A percentile compares a stretch with the other conserved stretches of the same genome.
phyloP scores from a whole-genome alignment of 2,329 filamentous ascomycete genomes.

The Calonectria henricotiae region DNA sequence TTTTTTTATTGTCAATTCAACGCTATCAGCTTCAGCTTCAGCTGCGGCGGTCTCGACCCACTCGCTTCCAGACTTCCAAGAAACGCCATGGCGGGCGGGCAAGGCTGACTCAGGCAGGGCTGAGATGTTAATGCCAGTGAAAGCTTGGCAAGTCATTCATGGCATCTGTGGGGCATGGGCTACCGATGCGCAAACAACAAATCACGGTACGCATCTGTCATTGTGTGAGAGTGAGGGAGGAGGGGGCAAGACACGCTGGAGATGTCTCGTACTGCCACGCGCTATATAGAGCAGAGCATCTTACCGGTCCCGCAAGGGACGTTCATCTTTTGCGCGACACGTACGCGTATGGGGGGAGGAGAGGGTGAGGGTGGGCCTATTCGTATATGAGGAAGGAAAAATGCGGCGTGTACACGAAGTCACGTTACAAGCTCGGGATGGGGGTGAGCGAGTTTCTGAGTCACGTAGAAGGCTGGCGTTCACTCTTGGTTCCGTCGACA shows the following conservation, averaged over 20 bases:
- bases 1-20: neutral
- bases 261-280: neutral
- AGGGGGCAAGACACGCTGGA: neutral
- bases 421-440: neutral
- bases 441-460: no score
- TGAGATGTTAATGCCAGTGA: neutral
- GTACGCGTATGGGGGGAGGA: no score
- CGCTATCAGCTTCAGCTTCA: slow-evolving; percentile 16
- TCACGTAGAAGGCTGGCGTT: neutral
- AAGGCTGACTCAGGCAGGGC: neutral
- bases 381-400: neutral
- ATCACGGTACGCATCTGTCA: neutral
- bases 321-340: no score
- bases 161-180: neutral
- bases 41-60: slow-evolving; percentile 12
- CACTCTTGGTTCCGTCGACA: neutral
- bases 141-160: neutral
- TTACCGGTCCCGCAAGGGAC: no score
- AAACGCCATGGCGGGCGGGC: neutral
- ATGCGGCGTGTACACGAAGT: slow-evolving; percentile 7
- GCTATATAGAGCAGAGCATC: no score
- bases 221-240: no score
- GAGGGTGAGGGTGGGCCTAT: neutral
- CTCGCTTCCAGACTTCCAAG: slow-evolving; percentile 1
- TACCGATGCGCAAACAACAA: neutral